Evolutionary conservation across 768 basidiomycete species (phyloP).

Genomic region (Gymnopilus junonius): DNA sequence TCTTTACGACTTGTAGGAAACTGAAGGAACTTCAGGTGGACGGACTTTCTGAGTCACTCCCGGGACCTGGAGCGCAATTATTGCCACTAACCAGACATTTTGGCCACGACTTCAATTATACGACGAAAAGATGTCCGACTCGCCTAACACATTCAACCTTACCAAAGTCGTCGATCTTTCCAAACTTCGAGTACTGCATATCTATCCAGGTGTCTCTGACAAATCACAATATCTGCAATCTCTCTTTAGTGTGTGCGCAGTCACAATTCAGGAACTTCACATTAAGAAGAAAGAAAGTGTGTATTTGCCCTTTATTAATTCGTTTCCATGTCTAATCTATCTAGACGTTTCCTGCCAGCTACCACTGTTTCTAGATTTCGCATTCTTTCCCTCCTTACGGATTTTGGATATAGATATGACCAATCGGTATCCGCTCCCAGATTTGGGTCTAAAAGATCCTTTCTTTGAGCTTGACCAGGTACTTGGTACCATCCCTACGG

Average conservation of each 20-base stretch:
- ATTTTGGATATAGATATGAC: background rate
- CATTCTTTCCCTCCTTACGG: background rate
- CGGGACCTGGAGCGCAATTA: background rate
- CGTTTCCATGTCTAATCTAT: background rate
- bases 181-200: background rate
- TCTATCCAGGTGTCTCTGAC: background rate
- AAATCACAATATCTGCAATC: background rate
- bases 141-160: background rate
- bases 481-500: background rate
- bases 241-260: background rate
- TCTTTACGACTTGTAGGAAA: background rate
- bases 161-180: background rate
- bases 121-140: background rate
- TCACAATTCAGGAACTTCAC: background rate
- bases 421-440: background rate
- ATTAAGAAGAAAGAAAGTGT: background rate
- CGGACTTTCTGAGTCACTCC: background rate
- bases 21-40: background rate
- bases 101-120: background rate
- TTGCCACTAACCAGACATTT: background rate
- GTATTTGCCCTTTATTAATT: background rate
- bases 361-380: background rate
- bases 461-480: background rate
- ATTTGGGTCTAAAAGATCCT: background rate
- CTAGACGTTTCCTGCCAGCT: background rate